Evolutionary conservation across 345 rosid genomes (phyloP), one percentile per base, ranked within the genome.

Genomic region (Syzygium oleosum): DNA sequence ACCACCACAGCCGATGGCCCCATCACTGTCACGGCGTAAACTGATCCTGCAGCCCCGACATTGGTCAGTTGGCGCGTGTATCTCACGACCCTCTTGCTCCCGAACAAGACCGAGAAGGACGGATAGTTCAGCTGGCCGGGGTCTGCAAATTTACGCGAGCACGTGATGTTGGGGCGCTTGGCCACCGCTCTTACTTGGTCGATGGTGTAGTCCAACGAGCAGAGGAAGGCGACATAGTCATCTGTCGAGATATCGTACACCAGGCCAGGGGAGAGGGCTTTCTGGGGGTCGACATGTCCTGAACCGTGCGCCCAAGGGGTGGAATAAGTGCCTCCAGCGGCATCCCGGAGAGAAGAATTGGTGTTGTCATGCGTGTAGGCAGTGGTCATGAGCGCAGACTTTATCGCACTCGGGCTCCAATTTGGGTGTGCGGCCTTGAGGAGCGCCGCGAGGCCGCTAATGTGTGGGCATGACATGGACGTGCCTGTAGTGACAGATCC

Each of bases 391-490:
- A 97, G 96, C 1, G 99, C 99, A 0, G 99, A 97, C 89, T 94
- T 96, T 52, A 97, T 95, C 0, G 97, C 97, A 29, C 97, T 95
- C 5, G 99, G 97, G 89, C 97, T 96, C 99, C 99, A 96, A 2
- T 92, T 93, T 0, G 99, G 99, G 85, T 94, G 97, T 21, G 96
- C 99, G 56, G 95, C 98, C 88, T 95, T 97, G 16, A 97, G 90
- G 87, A 97, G 89, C 4, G 98, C 99, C 3, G 95, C 99, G 43
- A 97, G 89, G 9, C 99, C 98, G 31, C 99, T 97, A 83, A 97
- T 91, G 89, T 97, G 99, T 0, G 99, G 99, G 93, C 99, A 97
- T 1, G 99, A 97, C 99, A 97, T 97, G 0, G 99, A 97, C 25
- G 99, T 97, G 53, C 99, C 99, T 97, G 84, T 3, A 88, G 88